Base-by-base conservation (phyloP, 2,329 filamentous ascomycete species). In the Apiospora malaysiana region DNA sequence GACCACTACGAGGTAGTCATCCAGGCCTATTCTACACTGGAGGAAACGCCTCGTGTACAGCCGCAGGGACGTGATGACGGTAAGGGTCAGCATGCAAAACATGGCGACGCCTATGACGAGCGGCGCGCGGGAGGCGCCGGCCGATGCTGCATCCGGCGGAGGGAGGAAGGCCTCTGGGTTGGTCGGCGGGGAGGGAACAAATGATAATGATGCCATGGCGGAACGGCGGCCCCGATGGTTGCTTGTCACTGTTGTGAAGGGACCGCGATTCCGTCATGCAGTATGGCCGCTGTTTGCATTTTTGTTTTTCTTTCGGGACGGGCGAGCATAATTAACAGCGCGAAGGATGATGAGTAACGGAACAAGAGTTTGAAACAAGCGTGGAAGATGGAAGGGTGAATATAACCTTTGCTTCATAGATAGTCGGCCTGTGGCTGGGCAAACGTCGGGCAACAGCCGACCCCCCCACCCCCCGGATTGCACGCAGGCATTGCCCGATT, bases 31-130 rank as follows among this genome's bases (percentile, higher is more conserved):
- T n/a, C 21, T 40, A 21, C 16, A 10, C 23, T 59, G 14, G 46
- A 69, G 5, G 23, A 59, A 42, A 16, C 47, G 45, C 25, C 68
- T 27, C 32, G 68, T 69, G 37, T 69, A 69, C 32, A 69, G 23
- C 37, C 68, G 68, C 27, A 69, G 27, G 6, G 63, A 32, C 16
- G 40, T 40, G n/a, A 66, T 40, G 63, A n/a, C 7, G 27, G 63
- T 43, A 37, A 43, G 32, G n/a, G 43, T 2, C 63, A 45, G 16
- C 16, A 66, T 23, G 63, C 63, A 66, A 8, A 43, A 4, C 9
- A 66, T 2, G 27, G 27, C 40, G 27, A 66, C 63, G 63, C 63
- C 63, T 6, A 4, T 66, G 63, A 66, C n/a, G 16, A 66, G 63
- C 18, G 56, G 56, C 56, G 23, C 56, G 56, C 56, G 56, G 7